Base-by-base conservation (phyloP, 768 basidiomycete species). In the Hemileccinum impolitum region DNA sequence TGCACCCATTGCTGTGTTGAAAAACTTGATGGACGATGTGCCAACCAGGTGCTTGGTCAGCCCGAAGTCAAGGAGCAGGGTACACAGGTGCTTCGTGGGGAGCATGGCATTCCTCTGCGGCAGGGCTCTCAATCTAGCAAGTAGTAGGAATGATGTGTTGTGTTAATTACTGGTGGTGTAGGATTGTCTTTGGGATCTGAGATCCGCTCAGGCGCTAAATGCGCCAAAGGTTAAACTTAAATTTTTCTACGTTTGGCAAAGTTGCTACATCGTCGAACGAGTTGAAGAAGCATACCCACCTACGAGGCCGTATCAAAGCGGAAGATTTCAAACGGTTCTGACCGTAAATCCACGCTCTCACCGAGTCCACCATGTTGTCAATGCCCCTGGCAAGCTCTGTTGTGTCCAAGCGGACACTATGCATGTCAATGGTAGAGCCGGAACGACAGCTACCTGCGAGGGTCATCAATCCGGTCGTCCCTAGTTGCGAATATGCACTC, bases 401-500 rank as follows among this genome's bases (percentile, higher is more conserved):
- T 47, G 23, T 39, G 8, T 39, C 12, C 50, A 48, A 40, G 34
- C 19, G 45, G 23, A 35, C 13, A 14, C 1, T 30, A 17, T 48
- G 37, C 25, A 26, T 18, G n/a, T n/a, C n/a, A n/a, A n/a, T n/a
- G 6, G 19, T 40, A 40, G 28, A 39, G 25, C n/a, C 35, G 4
- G 21, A 28, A 2, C 39, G 39, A 10, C 8, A 23, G 30, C 13
- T 40, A 5, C 17, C 32, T 17, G 53, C 43, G 44, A 60, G 58
- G 25, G 45, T 39, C 53, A 47, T 47, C 37, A 89, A 85, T 55
- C 86, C 85, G 10, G 86, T 86, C 39, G 62, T 87, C 14, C 64
- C 72, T 31, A 79, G 72, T 47, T 76, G 84, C 9, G 69, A 81
- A 58, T 80, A 72, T 59, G 81, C 81, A 1, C 77, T 81, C 56